Evolutionary conservation across 352 stramenopile genomes (phyloP), one percentile per base, ranked within the genome.

Genomic region (Aphanomyces euteiches): DNA sequence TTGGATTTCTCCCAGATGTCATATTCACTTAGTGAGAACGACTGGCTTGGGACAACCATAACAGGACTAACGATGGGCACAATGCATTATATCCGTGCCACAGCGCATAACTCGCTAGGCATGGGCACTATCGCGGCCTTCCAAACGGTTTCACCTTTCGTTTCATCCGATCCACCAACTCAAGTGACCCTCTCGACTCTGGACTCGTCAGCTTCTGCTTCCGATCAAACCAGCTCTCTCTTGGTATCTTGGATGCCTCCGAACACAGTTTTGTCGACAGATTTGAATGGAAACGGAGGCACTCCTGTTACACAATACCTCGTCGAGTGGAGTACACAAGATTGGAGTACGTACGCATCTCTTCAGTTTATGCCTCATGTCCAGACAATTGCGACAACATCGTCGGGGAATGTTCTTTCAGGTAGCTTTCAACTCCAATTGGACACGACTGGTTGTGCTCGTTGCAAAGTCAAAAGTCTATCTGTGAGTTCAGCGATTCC

Each of bases 291-390:
- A 59, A 73, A 87, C 37, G 95, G 95, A n/a, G 95, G 95, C 8
- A 85, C 85, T 5, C 36, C 67, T 3, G 79, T 98, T 45, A 84
- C 83, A 1, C 82, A 89, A 57, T 99, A 98, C 72, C 75, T 98
- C 7, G 80, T 99, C 7, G 96, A 99, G 67, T 98, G 95, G 94
- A 91, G 80, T 13, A 83, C 88, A n/a, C 75, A 75, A 3, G 78
- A 87, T 45, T 98, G 92, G 73, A 67, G 79, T 0, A 75, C 68
- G 12, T 95, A 87, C 54, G 56, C 79, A 0, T 28, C 28, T 28
- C 28, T 28, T 28, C 28, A 28, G 28, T 28, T 28, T 28, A 28
- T 28, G 28, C 57, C 74, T 5, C 79, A 92, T 28, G 78, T 93
- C 0, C 87, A 96, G 56, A 78, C 79, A 8, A 75, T 97, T 54